Conservation (phyloP, 805 yeast species). For the Starmerella sp. region DNA sequence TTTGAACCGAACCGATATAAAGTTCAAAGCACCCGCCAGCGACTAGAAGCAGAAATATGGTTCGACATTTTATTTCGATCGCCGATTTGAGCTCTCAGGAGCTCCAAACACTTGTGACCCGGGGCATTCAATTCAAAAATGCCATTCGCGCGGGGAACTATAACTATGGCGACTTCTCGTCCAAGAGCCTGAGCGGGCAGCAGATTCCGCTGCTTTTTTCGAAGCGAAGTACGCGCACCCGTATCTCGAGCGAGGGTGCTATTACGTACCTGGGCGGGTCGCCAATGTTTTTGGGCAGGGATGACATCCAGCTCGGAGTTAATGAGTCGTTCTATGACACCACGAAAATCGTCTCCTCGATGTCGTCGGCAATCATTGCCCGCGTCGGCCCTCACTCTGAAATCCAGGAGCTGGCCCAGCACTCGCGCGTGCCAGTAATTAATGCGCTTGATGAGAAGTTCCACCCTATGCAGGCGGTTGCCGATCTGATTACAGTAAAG, state of each 20-base stretch:
- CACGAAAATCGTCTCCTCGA: conserved; percentile 77
- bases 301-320: conserved; percentile 92
- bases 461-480: conserved; percentile 92
- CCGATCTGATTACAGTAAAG: conserved; percentile 77
- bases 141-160: conserved; percentile 30
- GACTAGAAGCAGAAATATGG: conserved; percentile 11
- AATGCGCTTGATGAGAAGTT: conserved; percentile 85
- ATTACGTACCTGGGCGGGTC: conserved; percentile 86
- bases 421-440: conserved; percentile 82
- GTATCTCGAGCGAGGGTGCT: conserved; percentile 92
- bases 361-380: conserved; percentile 97
- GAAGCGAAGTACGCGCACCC: conserved; percentile 90
- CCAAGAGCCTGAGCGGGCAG: conserved; percentile 58
- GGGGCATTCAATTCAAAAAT: conserved; percentile 59
- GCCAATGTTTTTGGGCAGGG: conserved; percentile 93
- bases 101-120: conserved; percentile 54
- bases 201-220: conserved; percentile 74
- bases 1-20: background rate
- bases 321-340: conserved; percentile 88
- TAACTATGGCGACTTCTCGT: conserved; percentile 34
- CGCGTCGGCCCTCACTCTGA: conserved; percentile 81
- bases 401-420: conserved; percentile 61
- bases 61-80: conserved; percentile 65
- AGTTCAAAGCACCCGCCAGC: no score
- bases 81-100: conserved; percentile 66